Conservation (phyloP, 2,329 filamentous ascomycete genomes). For the Monosporascus sp. region DNA sequence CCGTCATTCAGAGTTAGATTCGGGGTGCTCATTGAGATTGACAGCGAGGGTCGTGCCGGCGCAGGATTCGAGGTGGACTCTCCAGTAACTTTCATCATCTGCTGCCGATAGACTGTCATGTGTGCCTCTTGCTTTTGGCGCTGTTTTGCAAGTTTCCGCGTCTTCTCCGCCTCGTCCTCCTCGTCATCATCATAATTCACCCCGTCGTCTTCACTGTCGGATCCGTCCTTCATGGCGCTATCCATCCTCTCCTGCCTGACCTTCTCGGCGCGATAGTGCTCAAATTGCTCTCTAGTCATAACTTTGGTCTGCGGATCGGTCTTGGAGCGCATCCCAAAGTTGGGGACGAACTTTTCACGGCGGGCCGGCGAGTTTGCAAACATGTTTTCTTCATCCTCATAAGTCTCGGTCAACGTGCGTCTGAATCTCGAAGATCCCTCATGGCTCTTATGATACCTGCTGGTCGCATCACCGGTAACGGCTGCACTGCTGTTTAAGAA, state of each 20-base stretch:
- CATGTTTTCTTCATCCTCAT: slow-evolving; percentile 47
- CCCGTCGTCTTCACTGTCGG: slow-evolving; percentile 33
- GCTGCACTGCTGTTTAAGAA: slow-evolving; percentile 31
- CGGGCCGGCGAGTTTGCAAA: slow-evolving; percentile 44
- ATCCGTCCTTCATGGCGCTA: slow-evolving; percentile 33
- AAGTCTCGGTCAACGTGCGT: slow-evolving; percentile 24
- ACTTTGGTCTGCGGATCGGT: slow-evolving; percentile 59
- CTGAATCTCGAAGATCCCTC: slow-evolving; percentile 25
- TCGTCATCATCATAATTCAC: slow-evolving; percentile 57
- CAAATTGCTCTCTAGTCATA: slow-evolving; percentile 86
- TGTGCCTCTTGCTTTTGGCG: slow-evolving; percentile 85
- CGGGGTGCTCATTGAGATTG: slow-evolving; percentile 57
- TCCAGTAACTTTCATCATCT: slow-evolving; percentile 95
- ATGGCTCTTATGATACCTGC: slow-evolving; percentile 34
- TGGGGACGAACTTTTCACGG: slow-evolving; percentile 31
- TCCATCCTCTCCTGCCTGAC: slow-evolving; percentile 50
- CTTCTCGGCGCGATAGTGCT: slow-evolving; percentile 71
- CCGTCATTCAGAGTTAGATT: slow-evolving; percentile 39
- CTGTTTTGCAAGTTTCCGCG: slow-evolving; percentile 67
- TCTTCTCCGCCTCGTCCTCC: slow-evolving; percentile 74
- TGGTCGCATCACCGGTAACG: slow-evolving; percentile 13
- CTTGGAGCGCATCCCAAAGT: slow-evolving; percentile 26
- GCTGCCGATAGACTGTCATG: slow-evolving; percentile 82
- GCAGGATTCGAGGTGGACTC: slow-evolving; percentile 49
- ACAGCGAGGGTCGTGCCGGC: slow-evolving; percentile 47